Base-by-base conservation (phyloP, 2,329 filamentous ascomycete species). In the Fusarium praegraminearum region DNA sequence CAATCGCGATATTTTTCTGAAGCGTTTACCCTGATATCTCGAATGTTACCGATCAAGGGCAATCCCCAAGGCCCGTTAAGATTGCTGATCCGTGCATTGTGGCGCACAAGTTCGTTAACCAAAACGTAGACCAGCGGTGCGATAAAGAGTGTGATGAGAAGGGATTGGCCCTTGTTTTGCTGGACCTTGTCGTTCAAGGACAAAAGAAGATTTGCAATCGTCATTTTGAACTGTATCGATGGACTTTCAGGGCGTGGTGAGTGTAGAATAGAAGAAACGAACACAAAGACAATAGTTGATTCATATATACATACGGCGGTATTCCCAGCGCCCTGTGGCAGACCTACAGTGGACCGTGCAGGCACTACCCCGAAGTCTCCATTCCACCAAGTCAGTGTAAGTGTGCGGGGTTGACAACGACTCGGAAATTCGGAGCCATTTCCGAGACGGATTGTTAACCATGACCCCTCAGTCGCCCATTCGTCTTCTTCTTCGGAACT, bases 1-100 rank as follows among this genome's bases (percentile, higher is more conserved):
- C 86, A 89, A 30, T 82, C 68, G 3, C 85, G 83, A 71, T 88
- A 89, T 73, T 86, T 84, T 59, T 87, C 85, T 0, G 86, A 84
- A 0, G 86, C 86, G 63, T 88, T 86, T 52, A 80, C 78, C 7
- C 84, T 82, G 32, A 88, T 87, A 38, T 87, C 84, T 62, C 80
- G 82, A 15, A 89, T 73, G 54, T 88, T 88, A 13, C 86, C 86
- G 43, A 89, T 83, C 40, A 89, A 57, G 1, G 86, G 86, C 13
- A 87, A 69, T 0, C 86, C 85, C 0, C 75, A 67, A 0, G 86
- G 86, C 0, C 86, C 86, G 9, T 78, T 77, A 36, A 88, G 77
- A 5, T 81, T 80, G 4, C 78, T 76, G 24, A 87, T 80, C 11
- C 85, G 80, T 15, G 80, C 82, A 60, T 76, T 75, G 56, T 71